Evolutionary conservation across 305 asterid genomes (phyloP), one percentile per base, ranked within the genome.

Genomic region (Solanum hybrid): DNA sequence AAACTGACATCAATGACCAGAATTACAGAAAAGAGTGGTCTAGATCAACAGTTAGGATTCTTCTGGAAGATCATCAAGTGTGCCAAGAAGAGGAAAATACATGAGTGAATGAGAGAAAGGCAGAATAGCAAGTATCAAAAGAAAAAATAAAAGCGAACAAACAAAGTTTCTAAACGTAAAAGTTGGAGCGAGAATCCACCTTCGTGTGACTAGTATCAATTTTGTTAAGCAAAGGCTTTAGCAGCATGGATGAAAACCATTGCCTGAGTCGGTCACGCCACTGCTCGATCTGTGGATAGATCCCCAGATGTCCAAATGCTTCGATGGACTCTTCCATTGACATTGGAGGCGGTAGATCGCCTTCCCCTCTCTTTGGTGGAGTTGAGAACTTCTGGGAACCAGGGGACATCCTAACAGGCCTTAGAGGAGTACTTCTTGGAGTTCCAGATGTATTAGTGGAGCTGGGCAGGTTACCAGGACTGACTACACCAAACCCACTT

Each of bases 351-450:
- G 99, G 99, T 89, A 97, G 97, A 88, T 96, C 97, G 5, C 93
- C 94, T 91, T 96, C 99, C 42, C 99, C 99, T 93, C 96, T 97
- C 94, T 95, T 97, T 12, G 99, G 99, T 42, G 99, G 97, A 81
- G 99, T 97, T 35, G 96, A 95, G 90, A 97, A 96, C 92, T 95
- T 97, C 86, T 97, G 98, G 75, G 99, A 95, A 86, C 96, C 96
- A 76, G 99, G 99, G 88, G 99, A 96, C 99, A 97, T 97, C 92
- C 98, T 95, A 85, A 97, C 99, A 11, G 98, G 95, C 92, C 99
- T 94, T 88, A 96, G 90, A 91, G 99, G 99, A 11, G 99, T 95
- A 92, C 96, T 95, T 92, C 99, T 96, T 45, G 94, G 91, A 89
- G 96, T 92, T 86, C 98, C 99, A 89, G 99, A 95, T 69, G 98